Evolutionary conservation across 2,329 filamentous ascomycete genomes (phyloP).

Genomic region (Boeremia exigua): DNA sequence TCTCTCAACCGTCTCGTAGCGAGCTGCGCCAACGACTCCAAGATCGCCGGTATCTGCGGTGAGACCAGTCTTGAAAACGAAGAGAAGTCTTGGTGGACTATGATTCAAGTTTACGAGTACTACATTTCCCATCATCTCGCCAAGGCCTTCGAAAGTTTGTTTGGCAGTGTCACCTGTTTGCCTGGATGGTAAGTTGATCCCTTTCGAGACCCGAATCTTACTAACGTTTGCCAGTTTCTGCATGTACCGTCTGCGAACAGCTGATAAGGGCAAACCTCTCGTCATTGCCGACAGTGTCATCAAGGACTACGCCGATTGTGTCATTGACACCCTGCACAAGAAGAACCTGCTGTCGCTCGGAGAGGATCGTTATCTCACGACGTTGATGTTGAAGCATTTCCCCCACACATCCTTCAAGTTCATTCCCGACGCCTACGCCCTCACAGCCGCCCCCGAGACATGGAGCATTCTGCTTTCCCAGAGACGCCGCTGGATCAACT

Average conservation of each 20-base stretch:
- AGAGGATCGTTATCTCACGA: constrained; percentile 97
- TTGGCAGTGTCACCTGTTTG: constrained; percentile 97
- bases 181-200: constrained; percentile 84
- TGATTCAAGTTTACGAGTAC: constrained; percentile 99
- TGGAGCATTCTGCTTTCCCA: constrained; percentile 97
- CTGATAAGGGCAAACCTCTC: constrained; percentile 90
- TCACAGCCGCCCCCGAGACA: constrained; percentile 90
- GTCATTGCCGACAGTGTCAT: constrained; percentile 92
- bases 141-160: constrained; percentile 97
- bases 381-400: constrained; percentile 98
- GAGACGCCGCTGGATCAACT: constrained; percentile 99
- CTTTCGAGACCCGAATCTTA: neutral
- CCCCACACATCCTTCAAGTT: constrained; percentile 97
- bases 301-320: constrained; percentile 83
- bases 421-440: constrained; percentile 87
- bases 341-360: constrained; percentile 92
- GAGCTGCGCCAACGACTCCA: constrained; percentile 89
- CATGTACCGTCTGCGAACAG: constrained; percentile 96
- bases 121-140: constrained; percentile 97
- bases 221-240: constrained; percentile 73
- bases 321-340: constrained; percentile 92
- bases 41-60: constrained; percentile 96
- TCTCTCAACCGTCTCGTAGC: constrained; percentile 91
- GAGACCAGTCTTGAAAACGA: constrained; percentile 97
- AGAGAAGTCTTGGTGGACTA: constrained; percentile 95